Evolutionary conservation across 495 filamentous ascomycete species (phyloP).

Genomic region (Aspergillus hancockii): DNA sequence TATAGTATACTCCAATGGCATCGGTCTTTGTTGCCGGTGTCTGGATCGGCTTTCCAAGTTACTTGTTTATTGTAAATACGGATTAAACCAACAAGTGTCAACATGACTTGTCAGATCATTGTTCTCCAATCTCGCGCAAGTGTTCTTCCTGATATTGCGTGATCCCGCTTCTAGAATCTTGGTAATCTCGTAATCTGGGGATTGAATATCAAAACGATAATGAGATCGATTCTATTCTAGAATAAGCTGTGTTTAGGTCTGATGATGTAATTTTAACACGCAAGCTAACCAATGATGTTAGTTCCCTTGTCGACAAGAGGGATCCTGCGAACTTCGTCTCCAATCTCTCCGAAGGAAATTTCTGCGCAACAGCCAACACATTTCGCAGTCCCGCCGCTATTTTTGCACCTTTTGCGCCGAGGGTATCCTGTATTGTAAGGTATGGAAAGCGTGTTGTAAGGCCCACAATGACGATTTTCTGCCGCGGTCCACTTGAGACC

Average conservation of each 20-base stretch:
- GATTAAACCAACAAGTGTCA: background rate
- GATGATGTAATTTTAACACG: background rate
- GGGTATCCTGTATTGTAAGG: constrained; percentile 16
- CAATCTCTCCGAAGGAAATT: constrained; percentile 1
- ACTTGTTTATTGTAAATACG: background rate
- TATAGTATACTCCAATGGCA: background rate
- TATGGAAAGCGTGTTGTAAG: constrained; percentile 23
- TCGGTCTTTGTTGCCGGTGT: background rate
- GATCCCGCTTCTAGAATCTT: constrained; percentile 8
- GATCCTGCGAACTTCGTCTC: background rate
- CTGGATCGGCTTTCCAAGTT: background rate
- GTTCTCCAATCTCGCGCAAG: background rate
- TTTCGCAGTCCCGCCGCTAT: background rate
- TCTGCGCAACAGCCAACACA: background rate
- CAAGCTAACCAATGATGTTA: background rate
- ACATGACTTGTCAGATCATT: constrained; percentile 1
- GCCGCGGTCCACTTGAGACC: constrained; percentile 10
- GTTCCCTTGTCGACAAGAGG: background rate
- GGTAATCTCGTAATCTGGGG: background rate
- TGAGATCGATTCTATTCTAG: background rate
- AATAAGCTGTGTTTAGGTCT: background rate
- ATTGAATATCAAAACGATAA: background rate
- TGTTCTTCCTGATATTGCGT: constrained; percentile 3
- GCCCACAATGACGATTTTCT: constrained; percentile 24
- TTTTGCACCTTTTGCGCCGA: background rate